phyloP scores from a whole-genome alignment of 208 protist species.

The Leptomonas pyrrhocoris region DNA sequence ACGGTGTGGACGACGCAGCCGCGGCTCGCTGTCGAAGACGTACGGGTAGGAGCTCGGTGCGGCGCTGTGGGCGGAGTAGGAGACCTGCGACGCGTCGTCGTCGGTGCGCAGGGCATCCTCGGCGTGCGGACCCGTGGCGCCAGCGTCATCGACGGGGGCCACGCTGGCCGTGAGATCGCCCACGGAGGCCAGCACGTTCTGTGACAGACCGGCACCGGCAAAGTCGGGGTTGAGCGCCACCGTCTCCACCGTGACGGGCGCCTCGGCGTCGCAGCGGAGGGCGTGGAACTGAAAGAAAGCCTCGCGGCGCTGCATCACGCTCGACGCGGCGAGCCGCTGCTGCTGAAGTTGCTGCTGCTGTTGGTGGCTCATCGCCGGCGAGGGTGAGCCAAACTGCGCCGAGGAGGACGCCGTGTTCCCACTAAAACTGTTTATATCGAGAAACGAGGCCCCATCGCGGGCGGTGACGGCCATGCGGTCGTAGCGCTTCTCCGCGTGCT shows the following conservation, averaged over 20 bases:
- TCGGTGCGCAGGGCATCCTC: conserved; percentile 22
- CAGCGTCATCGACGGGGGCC: conserved; percentile 1
- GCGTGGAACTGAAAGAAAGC: conserved; percentile 39
- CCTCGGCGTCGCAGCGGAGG: conserved; percentile 27
- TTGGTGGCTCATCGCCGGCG: conserved; percentile 6
- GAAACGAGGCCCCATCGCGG: conserved; percentile 26
- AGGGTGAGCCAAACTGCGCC: neutral
- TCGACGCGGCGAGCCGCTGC: conserved; percentile 25
- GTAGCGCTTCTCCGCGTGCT: conserved; percentile 53
- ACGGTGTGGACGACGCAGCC: conserved; percentile 15
- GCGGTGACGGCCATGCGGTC: conserved; percentile 21
- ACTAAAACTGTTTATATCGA: conserved; percentile 32
- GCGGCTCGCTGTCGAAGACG: conserved; percentile 31
- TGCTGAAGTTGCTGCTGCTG: conserved; percentile 31
- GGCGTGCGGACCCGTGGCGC: neutral
- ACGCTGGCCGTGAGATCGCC: conserved; percentile 10
- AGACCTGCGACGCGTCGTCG: conserved; percentile 26
- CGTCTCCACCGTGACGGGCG: conserved; percentile 33
- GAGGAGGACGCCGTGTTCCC: neutral
- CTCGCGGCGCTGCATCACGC: conserved; percentile 21
- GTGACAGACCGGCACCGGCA: conserved; percentile 9
- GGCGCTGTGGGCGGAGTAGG: conserved; percentile 25
- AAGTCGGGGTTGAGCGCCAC: conserved; percentile 26
- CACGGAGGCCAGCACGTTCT: conserved; percentile 16
- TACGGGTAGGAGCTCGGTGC: conserved; percentile 38